Evolutionary conservation across 148 eudicot species (phyloP).

Genomic region (Spergularia marina): DNA sequence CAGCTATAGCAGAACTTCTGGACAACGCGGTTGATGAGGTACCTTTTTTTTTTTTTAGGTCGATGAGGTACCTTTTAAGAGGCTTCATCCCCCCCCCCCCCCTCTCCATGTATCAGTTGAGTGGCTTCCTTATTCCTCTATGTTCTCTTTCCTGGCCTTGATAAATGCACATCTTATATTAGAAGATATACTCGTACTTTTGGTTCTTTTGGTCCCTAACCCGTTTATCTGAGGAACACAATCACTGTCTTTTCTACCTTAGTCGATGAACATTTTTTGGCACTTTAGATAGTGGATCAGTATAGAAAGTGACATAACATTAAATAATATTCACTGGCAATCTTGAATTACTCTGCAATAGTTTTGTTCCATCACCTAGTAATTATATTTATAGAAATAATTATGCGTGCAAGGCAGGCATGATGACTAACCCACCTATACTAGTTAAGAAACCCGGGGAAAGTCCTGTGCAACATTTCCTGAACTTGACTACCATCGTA

Average conservation of each 20-base stretch:
- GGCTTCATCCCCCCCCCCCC: too few relatives aligned
- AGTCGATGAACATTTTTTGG: not conserved
- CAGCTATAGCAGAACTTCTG: slow-evolving; percentile 94
- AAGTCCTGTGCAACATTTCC: not conserved
- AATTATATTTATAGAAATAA: not conserved
- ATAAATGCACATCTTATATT: not conserved
- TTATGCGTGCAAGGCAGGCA: not conserved
- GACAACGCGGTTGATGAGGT: slow-evolving; percentile 98
- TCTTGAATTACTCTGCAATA: not conserved
- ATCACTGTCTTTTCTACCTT: not conserved
- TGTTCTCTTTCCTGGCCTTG: not conserved
- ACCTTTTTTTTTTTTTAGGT: slow-evolving; percentile 26
- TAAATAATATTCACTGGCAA: too few relatives aligned
- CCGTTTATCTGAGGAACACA: not conserved
- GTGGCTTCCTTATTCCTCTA: not conserved
- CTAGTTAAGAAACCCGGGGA: too few relatives aligned
- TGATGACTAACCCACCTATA: too few relatives aligned
- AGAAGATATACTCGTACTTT: not conserved
- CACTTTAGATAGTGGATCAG: not conserved
- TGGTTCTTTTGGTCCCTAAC: not conserved
- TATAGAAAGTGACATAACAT: not conserved
- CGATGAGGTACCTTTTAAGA: slow-evolving; percentile 95
- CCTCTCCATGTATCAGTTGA: not conserved
- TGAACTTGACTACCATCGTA: not conserved
- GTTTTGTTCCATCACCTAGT: not conserved